Evolutionary conservation across 192 early-diverging fungal species (phyloP).

Genomic region (Chytriomyces sp.): DNA sequence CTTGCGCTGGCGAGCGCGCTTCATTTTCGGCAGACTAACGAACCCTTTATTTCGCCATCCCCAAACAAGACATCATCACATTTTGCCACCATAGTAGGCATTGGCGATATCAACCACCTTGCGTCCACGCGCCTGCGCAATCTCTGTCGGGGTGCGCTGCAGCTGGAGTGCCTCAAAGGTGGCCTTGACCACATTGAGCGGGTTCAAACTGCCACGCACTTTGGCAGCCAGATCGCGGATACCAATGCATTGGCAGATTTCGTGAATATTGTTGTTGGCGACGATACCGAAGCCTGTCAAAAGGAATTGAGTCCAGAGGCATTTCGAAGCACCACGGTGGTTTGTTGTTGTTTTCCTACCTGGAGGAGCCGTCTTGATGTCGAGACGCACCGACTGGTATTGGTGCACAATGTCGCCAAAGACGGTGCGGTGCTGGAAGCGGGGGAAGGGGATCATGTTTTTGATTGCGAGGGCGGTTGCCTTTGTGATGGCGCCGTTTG

Average conservation of each 20-base stretch:
- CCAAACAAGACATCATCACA: constrained; percentile 35
- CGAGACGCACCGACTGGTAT: constrained; percentile 83
- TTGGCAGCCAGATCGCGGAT: constrained; percentile 91
- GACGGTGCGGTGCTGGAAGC: constrained; percentile 93
- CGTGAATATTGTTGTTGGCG: constrained; percentile 92
- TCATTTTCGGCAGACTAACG: no score
- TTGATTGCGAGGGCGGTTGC: constrained; percentile 87
- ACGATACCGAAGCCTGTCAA: constrained; percentile 87
- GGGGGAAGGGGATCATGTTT: constrained; percentile 77
- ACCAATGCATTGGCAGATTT: constrained; percentile 90
- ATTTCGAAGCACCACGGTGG: no score
- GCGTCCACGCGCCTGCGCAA: constrained; percentile 85
- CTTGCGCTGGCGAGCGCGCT: no score
- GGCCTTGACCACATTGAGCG: constrained; percentile 98
- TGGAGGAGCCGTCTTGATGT: constrained; percentile 82
- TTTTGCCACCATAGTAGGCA: constrained; percentile 74
- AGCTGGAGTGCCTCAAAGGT: constrained; percentile 84
- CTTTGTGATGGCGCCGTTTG: constrained; percentile 77
- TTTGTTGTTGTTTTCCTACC: constrained; percentile 54
- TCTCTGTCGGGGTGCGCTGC: constrained; percentile 81
- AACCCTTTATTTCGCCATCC: no score
- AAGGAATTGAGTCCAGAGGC: no score
- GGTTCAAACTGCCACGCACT: constrained; percentile 88
- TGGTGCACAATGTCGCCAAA: constrained; percentile 85
- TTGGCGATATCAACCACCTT: constrained; percentile 89